Conservation (phyloP, 768 basidiomycete genomes). For the Tylopilus intermedius region DNA sequence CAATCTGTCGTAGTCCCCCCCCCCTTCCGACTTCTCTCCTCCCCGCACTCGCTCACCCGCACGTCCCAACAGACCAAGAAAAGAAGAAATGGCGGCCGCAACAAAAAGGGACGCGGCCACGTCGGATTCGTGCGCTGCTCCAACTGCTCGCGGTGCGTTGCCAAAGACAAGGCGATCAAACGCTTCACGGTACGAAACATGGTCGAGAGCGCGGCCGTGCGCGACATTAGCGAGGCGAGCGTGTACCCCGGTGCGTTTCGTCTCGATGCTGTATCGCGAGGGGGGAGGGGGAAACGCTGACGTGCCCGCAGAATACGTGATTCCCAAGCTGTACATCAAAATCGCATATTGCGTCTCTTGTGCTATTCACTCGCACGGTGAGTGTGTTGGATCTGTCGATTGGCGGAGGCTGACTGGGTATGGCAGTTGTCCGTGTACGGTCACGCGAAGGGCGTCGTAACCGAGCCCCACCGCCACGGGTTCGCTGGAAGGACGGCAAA, state of each 20-base stretch:
- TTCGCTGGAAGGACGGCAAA: slow-evolving; percentile 94
- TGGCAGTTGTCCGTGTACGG: slow-evolving; percentile 90
- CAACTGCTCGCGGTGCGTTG: slow-evolving; percentile 97
- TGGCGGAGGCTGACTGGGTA: not conserved
- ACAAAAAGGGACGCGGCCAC: slow-evolving; percentile 99
- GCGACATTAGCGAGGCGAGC: slow-evolving; percentile 94
- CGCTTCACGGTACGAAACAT: slow-evolving; percentile 99
- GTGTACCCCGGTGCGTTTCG: slow-evolving; percentile 70
- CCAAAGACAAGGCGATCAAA: slow-evolving; percentile 99
- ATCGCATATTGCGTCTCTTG: slow-evolving; percentile 98
- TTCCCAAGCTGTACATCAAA: slow-evolving; percentile 98
- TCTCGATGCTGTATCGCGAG: not conserved
- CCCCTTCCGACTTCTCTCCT: not conserved
- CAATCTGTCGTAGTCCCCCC: too few relatives aligned
- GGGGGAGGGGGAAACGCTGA: not conserved
- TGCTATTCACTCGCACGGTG: slow-evolving; percentile 98
- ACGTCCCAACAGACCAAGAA: slow-evolving; percentile 76
- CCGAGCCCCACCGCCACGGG: slow-evolving; percentile 92
- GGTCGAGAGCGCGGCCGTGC: slow-evolving; percentile 97
- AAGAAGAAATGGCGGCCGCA: slow-evolving; percentile 98
- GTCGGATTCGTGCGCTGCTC: slow-evolving; percentile 94
- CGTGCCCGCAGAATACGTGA: slow-evolving; percentile 68
- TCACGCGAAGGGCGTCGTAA: slow-evolving; percentile 94
- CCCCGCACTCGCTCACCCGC: slow-evolving; percentile 2
- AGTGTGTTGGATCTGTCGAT: slow-evolving; percentile 23